phyloP scores from a whole-genome alignment of 1,284 basidiomycete species.

The Boletus subluridellus region DNA sequence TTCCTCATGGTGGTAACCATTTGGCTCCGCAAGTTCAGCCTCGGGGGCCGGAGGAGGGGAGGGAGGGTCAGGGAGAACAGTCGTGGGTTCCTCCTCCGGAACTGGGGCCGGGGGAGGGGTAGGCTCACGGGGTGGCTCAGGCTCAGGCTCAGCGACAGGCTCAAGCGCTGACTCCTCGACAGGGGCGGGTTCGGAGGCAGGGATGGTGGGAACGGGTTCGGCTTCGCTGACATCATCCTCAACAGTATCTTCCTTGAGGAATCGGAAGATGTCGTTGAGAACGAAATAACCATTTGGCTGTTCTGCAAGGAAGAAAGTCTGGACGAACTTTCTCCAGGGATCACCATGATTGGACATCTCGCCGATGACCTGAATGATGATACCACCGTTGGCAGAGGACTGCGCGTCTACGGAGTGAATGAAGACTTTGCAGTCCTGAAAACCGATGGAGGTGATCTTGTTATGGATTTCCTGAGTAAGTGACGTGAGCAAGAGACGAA shows the following conservation, averaged over 20 bases:
- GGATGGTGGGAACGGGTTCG: conserved; percentile 29
- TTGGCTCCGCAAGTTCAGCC: conserved; percentile 25
- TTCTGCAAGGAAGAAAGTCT: conserved; percentile 99
- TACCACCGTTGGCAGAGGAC: conserved; percentile 90
- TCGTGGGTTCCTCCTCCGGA: conserved; percentile 35
- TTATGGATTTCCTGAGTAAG: conserved; percentile 87
- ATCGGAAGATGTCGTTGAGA: conserved; percentile 99
- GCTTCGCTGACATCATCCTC: conserved; percentile 66
- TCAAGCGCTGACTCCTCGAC: conserved; percentile 32
- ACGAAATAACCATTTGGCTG: conserved; percentile 99
- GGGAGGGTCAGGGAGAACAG: conserved; percentile 32
- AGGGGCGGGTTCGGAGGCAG: conserved; percentile 36
- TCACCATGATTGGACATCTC: conserved; percentile 93
- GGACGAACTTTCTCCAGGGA: conserved; percentile 97
- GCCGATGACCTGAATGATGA: conserved; percentile 98
- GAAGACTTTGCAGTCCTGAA: conserved; percentile 96
- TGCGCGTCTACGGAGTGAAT: conserved; percentile 94
- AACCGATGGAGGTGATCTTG: conserved; percentile 90
- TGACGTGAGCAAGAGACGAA: conserved; percentile 2
- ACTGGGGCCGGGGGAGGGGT: conserved; percentile 38
- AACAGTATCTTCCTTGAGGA: conserved; percentile 92
- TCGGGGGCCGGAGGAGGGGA: conserved; percentile 29
- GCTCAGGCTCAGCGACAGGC: conserved; percentile 18
- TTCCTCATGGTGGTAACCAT: conserved; percentile 30
- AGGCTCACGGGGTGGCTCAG: conserved; percentile 20